A percentile compares a stretch with the other conserved stretches of the same genome.
These are phyloP conservation scores for Comarum palustre DNA, from an alignment of 306 rosid genomes.

Conservation along the genomic window DNA sequence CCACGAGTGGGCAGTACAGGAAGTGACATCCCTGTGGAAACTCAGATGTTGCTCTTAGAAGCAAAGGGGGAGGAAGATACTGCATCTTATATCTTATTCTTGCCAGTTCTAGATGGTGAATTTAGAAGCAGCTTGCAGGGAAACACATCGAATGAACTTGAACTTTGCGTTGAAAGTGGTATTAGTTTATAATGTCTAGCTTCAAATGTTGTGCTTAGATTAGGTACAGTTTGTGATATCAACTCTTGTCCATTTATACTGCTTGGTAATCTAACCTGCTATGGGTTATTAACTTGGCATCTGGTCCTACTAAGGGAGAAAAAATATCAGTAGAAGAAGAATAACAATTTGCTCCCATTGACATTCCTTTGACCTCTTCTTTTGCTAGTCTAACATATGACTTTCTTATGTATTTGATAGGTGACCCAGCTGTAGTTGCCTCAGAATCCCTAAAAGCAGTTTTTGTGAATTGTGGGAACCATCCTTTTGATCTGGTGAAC, in stretches of 20 bases:
- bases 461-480: slow-evolving; percentile 37
- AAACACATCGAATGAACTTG: slow-evolving; percentile 25
- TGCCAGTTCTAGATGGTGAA: slow-evolving; percentile 31
- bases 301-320: not conserved
- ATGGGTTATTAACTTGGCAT: not conserved
- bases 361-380: not conserved
- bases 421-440: slow-evolving; percentile 38
- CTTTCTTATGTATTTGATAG: slow-evolving; percentile 30
- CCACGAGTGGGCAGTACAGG: slow-evolving; percentile 29
- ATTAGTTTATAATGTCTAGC: not conserved
- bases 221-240: not conserved
- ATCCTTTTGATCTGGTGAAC: slow-evolving; percentile 31
- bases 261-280: not conserved
- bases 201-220: not conserved
- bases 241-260: not conserved
- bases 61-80: slow-evolving; percentile 13
- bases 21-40: slow-evolving; percentile 32
- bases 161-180: slow-evolving; percentile 37
- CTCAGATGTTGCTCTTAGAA: slow-evolving; percentile 36
- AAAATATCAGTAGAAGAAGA: not conserved
- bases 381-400: slow-evolving; percentile 7
- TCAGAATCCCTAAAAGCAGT: slow-evolving; percentile 30
- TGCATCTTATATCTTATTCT: slow-evolving; percentile 24
- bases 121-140: slow-evolving; percentile 39
- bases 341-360: not conserved